phyloP scores from a whole-genome alignment of 1,284 basidiomycete genomes.

The Boletellus deceptivus region DNA sequence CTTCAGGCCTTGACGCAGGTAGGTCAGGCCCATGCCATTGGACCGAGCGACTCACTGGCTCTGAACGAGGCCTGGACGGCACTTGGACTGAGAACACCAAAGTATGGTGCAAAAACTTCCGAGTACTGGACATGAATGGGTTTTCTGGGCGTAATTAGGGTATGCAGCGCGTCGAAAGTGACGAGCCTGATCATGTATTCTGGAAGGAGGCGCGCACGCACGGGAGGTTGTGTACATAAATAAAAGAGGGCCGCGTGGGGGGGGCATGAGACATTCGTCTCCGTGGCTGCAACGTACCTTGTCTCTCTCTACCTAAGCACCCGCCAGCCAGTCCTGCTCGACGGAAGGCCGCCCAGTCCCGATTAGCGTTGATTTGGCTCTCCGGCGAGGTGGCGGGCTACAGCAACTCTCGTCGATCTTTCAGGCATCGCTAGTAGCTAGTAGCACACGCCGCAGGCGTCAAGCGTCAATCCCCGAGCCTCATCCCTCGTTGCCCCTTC shows the following conservation, averaged over 20 bases:
- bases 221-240: slow-evolving; percentile 9
- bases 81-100: slow-evolving; percentile 55
- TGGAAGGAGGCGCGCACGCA: not conserved
- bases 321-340: slow-evolving; percentile 2
- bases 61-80: slow-evolving; percentile 65
- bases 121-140: slow-evolving; percentile 72
- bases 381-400: slow-evolving; percentile 13
- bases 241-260: slow-evolving; percentile 4
- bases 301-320: slow-evolving; percentile 4
- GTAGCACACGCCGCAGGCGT: slow-evolving; percentile 28
- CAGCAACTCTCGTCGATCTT: slow-evolving; percentile 10
- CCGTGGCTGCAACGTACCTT: slow-evolving; percentile 6
- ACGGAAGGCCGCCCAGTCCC: slow-evolving; percentile 11
- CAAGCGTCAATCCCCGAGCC: slow-evolving; percentile 25
- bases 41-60: slow-evolving; percentile 39
- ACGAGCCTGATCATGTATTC: slow-evolving; percentile 41
- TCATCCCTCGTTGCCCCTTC: slow-evolving; percentile 14
- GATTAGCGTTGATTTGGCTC: slow-evolving; percentile 23
- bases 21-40: not conserved
- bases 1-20: slow-evolving; percentile 51
- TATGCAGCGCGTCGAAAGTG: slow-evolving; percentile 71
- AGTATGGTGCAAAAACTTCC: slow-evolving; percentile 58
- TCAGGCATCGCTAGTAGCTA: slow-evolving; percentile 1
- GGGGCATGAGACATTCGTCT: slow-evolving; percentile 3
- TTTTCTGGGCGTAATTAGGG: slow-evolving; percentile 59